Percentiles rank a stretch among this genome's conserved stretches.
These are phyloP conservation scores for Juglanconis sp. DNA, from an alignment of 2,329 filamentous ascomycete species.

Conservation along the genomic window DNA sequence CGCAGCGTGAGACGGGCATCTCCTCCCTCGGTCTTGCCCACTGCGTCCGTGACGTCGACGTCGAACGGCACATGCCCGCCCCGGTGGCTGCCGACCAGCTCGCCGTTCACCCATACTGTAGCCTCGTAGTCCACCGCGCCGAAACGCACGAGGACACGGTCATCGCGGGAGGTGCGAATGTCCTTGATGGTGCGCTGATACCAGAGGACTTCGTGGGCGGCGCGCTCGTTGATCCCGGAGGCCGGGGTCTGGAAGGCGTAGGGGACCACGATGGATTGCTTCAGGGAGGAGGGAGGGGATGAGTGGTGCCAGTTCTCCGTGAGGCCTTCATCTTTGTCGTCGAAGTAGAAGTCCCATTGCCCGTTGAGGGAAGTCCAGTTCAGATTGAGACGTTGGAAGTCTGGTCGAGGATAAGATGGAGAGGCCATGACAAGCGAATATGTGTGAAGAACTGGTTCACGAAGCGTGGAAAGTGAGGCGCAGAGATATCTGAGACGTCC, in stretches of 20 bases:
- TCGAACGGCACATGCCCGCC: constrained; percentile 59
- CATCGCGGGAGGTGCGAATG: constrained; percentile 38
- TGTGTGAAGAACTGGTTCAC: not conserved
- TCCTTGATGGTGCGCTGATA: constrained; percentile 56
- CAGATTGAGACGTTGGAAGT: constrained; percentile 55
- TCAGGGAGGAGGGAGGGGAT: constrained; percentile 46
- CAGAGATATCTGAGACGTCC: not conserved
- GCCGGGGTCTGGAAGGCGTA: constrained; percentile 64
- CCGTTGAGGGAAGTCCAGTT: constrained; percentile 62
- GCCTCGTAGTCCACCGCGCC: constrained; percentile 62
- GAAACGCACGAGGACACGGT: constrained; percentile 51
- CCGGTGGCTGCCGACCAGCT: constrained; percentile 50
- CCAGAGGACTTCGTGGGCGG: constrained; percentile 66
- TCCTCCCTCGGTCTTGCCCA: constrained; percentile 27
- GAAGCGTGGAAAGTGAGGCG: too few species aligned
- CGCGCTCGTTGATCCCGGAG: constrained; percentile 59
- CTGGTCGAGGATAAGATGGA: constrained; percentile 57
- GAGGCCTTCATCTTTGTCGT: constrained; percentile 60
- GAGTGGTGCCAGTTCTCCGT: constrained; percentile 49
- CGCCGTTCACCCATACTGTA: constrained; percentile 53
- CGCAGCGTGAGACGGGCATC: constrained; percentile 48
- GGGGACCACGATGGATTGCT: constrained; percentile 57
- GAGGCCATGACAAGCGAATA: constrained; percentile 7
- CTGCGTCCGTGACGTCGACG: constrained; percentile 54
- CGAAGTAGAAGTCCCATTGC: constrained; percentile 62